A percentile compares a stretch with the other conserved stretches of the same genome.
phyloP scores from a whole-genome alignment of 1,139 yeast genomes.

The Nadsonia commutata region DNA sequence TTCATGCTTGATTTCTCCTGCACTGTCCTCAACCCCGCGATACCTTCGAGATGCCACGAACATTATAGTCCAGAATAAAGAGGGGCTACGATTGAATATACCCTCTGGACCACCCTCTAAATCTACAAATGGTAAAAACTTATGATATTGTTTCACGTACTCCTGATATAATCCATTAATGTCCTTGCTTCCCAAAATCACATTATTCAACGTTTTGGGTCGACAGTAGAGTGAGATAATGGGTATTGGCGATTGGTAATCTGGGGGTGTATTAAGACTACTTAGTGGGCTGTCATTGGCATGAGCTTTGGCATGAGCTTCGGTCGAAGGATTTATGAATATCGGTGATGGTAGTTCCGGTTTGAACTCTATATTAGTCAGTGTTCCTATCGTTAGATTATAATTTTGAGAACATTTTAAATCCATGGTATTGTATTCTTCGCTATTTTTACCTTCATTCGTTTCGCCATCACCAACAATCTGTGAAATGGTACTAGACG shows the following conservation, averaged over 20 bases:
- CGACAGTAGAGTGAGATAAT: constrained; percentile 2
- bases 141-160: constrained; percentile 63
- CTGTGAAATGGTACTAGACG: not conserved
- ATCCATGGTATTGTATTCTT: not conserved
- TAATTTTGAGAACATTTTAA: not conserved
- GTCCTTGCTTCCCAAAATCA: constrained; percentile 43
- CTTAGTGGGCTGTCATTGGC: constrained; percentile 2
- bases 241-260: not conserved
- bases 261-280: constrained; percentile 4
- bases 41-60: constrained; percentile 61
- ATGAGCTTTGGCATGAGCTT: not conserved
- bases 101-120: constrained; percentile 67
- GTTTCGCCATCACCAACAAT: too few relatives aligned
- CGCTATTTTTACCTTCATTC: not conserved
- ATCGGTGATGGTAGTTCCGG: constrained; percentile 12
- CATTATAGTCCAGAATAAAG: constrained; percentile 88
- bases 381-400: not conserved
- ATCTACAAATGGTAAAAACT: constrained; percentile 78
- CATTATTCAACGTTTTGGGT: constrained; percentile 54
- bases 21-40: too few relatives aligned
- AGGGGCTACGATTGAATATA: constrained; percentile 65
- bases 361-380: not conserved
- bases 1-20: constrained; percentile 28
- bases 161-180: constrained; percentile 56
- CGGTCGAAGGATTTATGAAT: constrained; percentile 1